Base-by-base conservation (phyloP, 2,329 filamentous ascomycete genomes). In the Triangularia setosa region DNA sequence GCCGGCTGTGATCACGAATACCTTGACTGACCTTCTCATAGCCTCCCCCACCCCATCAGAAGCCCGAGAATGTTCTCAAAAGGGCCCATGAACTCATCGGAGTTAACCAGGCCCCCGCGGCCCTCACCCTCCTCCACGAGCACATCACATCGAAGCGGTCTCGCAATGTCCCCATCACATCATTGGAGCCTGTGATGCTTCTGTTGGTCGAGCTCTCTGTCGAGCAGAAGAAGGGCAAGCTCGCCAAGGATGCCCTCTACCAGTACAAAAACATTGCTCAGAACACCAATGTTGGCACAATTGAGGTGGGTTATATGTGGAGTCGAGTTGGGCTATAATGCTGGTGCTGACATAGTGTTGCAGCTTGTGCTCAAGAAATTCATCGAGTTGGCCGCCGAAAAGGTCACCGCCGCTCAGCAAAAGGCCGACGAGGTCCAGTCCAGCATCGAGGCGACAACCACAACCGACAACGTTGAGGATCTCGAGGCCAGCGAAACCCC, bases 181-280 rank as follows among this genome's bases (percentile, higher is more conserved):
- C 93, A 61, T 83, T 99, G 75, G 95, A 99, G 87, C 95, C 95
- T 70, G 94, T 99, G 71, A 98, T 99, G 93, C 85, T 98, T 79
- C 89, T 97, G 71, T 90, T 99, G 76, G 94, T 99, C 74, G 93
- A 98, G 80, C 87, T 98, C 65, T 97, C 91, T 71, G 95, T 99
- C 74, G 94, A 98, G 75, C 88, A 97, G 74, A 93, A 95, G 82
- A 99, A 98, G 82, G 95, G 95, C 73, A 99, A 99, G 81, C 86
- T 95, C 67, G 95, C 94, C 79, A 99, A 99, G 85, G 95, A 99
- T 82, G 95, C 95, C 67, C 86, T 99, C 58, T 99, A 98, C 79
- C 95, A 97, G 79, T 99, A 99, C 87, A 99, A 99, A 86, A 99
- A 99, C 79, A 98, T 97, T 72, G 94, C 93, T 63, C 95, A 99